Evolutionary conservation across 208 protist genomes (phyloP).

Genomic region (Wallacemonas sp.): DNA sequence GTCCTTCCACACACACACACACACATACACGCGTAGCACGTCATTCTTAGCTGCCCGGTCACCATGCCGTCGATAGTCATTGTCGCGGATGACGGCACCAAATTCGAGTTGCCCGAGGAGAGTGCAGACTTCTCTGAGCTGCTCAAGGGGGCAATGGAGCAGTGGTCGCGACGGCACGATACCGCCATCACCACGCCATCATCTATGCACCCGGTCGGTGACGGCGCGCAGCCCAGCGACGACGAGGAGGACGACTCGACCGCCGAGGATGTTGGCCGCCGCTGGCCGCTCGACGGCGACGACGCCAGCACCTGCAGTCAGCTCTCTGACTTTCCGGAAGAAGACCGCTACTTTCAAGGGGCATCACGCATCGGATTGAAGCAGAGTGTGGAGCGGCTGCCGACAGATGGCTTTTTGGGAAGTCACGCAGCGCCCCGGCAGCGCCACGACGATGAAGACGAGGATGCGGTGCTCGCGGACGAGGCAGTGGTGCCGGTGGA

Average conservation of each 20-base stretch:
- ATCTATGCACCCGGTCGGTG: neutral
- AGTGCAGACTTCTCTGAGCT: constrained; percentile 46
- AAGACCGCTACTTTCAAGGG: constrained; percentile 3
- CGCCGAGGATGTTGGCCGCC: constrained; percentile 3
- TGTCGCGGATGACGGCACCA: constrained; percentile 52
- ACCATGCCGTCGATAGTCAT: constrained; percentile 52
- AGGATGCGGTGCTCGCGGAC: neutral
- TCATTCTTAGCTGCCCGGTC: neutral
- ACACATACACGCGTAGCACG: neutral
- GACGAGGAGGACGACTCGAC: constrained; percentile 10
- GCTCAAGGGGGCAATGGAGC: constrained; percentile 38
- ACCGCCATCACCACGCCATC: constrained; percentile 7
- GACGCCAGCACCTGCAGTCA: constrained; percentile 8
- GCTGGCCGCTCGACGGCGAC: constrained; percentile 2
- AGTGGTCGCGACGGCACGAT: constrained; percentile 44
- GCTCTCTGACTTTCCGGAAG: constrained; percentile 3
- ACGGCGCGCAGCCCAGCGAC: neutral
- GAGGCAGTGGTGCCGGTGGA: neutral
- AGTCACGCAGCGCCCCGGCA: neutral
- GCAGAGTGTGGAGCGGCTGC: neutral
- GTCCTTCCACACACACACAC: neutral
- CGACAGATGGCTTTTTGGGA: neutral
- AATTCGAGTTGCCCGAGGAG: constrained; percentile 37
- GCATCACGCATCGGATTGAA: neutral
- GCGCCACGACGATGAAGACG: neutral